Percentiles rank a stretch among this genome's conserved stretches.
These are phyloP conservation scores for Biscogniauxia sp. DNA, from an alignment of 2,329 filamentous ascomycete species.

Conservation along the genomic window DNA sequence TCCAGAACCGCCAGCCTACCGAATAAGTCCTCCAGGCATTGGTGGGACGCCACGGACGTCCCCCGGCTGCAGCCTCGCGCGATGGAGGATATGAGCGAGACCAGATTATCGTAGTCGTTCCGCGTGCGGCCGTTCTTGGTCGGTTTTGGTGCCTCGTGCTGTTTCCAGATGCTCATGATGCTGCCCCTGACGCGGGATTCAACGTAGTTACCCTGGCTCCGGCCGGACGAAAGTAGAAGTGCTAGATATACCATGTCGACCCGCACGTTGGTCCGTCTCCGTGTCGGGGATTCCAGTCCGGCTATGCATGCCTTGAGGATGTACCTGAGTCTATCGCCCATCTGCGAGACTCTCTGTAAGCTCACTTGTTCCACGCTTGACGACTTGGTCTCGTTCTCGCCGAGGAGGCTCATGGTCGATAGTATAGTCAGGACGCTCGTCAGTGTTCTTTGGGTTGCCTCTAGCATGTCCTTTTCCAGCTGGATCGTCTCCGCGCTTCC, in stretches of 20 bases:
- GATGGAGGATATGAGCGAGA: slow-evolving; percentile 30
- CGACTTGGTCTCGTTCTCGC: slow-evolving; percentile 23
- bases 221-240: slow-evolving; percentile 24
- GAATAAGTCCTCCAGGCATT: slow-evolving; percentile 36
- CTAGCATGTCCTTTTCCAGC: slow-evolving; percentile 20
- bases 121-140: slow-evolving; percentile 14
- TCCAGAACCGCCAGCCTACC: slow-evolving; percentile 36
- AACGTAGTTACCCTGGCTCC: slow-evolving; percentile 11
- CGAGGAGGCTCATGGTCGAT: slow-evolving; percentile 29
- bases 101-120: slow-evolving; percentile 25
- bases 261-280: slow-evolving; percentile 14
- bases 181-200: slow-evolving; percentile 10
- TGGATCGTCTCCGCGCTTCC: slow-evolving; percentile 9
- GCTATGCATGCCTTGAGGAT: slow-evolving; percentile 31
- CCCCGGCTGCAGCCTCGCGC: slow-evolving; percentile 30
- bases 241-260: slow-evolving; percentile 23
- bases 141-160: slow-evolving; percentile 6
- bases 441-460: slow-evolving; percentile 36
- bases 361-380: slow-evolving; percentile 13
- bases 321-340: slow-evolving; percentile 26
- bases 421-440: slow-evolving; percentile 42
- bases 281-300: slow-evolving; percentile 16
- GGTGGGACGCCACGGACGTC: slow-evolving; percentile 25
- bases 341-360: slow-evolving; percentile 16
- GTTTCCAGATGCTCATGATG: slow-evolving; percentile 19